phyloP scores from a whole-genome alignment of 2,329 filamentous ascomycete species.

The Alternaria gansuensis region DNA sequence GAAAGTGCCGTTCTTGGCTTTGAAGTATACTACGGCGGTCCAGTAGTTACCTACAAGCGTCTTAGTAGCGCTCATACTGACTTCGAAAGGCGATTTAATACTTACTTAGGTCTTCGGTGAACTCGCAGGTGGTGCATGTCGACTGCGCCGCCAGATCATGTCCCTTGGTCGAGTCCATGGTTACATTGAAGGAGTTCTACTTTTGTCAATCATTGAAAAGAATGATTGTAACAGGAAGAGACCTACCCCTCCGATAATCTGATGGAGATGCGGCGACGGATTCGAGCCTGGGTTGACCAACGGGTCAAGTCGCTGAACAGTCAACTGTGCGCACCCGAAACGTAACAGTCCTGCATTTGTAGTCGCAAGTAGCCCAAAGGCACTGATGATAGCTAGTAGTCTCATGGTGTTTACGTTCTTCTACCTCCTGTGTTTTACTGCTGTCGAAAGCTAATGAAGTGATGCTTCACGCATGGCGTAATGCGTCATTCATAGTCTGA shows the following conservation, averaged over 20 bases:
- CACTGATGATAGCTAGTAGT: slow-evolving; percentile 23
- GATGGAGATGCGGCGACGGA: slow-evolving; percentile 53
- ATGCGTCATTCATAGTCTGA: neutral
- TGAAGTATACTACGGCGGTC: slow-evolving; percentile 46
- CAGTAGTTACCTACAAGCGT: slow-evolving; percentile 43
- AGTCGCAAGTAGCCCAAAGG: slow-evolving; percentile 33
- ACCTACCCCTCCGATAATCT: slow-evolving; percentile 54
- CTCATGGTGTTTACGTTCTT: slow-evolving; percentile 26
- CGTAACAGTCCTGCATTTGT: slow-evolving; percentile 36
- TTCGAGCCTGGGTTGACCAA: slow-evolving; percentile 50
- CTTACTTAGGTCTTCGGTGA: slow-evolving; percentile 51
- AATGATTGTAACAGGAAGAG: neutral
- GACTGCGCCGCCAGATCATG: slow-evolving; percentile 44
- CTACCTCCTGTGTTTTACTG: neutral
- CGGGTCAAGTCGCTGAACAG: slow-evolving; percentile 40
- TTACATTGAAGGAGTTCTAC: slow-evolving; percentile 58
- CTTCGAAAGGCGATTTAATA: neutral
- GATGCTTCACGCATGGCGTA: neutral
- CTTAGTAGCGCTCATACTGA: neutral
- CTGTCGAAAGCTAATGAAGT: neutral
- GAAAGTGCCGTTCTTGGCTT: slow-evolving; percentile 46
- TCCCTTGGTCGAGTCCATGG: slow-evolving; percentile 50
- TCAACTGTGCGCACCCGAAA: slow-evolving; percentile 40
- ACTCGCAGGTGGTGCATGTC: slow-evolving; percentile 57
- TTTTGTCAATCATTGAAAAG: neutral